phyloP scores from a whole-genome alignment of 2,329 filamentous ascomycete genomes.

The Aphanoascus verrucosus region DNA sequence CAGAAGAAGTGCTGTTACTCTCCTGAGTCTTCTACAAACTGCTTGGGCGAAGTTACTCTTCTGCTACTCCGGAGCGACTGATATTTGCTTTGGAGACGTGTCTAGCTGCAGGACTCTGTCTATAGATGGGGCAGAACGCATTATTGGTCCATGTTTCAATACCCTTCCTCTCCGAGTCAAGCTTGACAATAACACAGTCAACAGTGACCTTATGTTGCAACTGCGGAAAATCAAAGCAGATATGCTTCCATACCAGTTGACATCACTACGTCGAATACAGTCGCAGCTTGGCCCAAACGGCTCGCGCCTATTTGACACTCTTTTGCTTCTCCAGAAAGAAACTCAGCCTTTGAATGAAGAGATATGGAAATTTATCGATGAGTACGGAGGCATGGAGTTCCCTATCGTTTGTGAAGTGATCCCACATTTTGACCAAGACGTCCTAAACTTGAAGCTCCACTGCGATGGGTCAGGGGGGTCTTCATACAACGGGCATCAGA shows the following conservation, averaged over 20 bases:
- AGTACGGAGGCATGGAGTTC: slow-evolving; percentile 50
- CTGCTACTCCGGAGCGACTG: slow-evolving; percentile 44
- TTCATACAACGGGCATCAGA: slow-evolving; percentile 17
- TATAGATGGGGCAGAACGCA: slow-evolving; percentile 54
- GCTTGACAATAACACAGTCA: slow-evolving; percentile 40
- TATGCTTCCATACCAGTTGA: slow-evolving; percentile 59
- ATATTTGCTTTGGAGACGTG: slow-evolving; percentile 81
- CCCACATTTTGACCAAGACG: slow-evolving; percentile 45
- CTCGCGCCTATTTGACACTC: slow-evolving; percentile 60
- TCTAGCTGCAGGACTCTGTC: slow-evolving; percentile 63
- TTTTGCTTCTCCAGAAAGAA: slow-evolving; percentile 66
- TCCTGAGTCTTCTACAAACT: slow-evolving; percentile 59
- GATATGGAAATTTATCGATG: slow-evolving; percentile 43
- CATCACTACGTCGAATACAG: slow-evolving; percentile 62
- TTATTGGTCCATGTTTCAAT: slow-evolving; percentile 89
- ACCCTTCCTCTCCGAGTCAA: slow-evolving; percentile 62
- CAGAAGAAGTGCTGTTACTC: slow-evolving; percentile 47
- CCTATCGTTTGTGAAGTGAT: slow-evolving; percentile 67
- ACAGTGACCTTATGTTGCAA: slow-evolving; percentile 47
- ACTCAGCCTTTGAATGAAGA: slow-evolving; percentile 34
- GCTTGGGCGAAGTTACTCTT: slow-evolving; percentile 59
- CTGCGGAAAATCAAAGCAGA: slow-evolving; percentile 54
- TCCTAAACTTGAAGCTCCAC: slow-evolving; percentile 52
- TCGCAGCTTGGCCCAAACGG: slow-evolving; percentile 37
- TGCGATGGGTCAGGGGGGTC: slow-evolving; percentile 37